These are phyloP conservation scores for Solanum aculeatissimum DNA, from an alignment of 305 asterid genomes.

Conservation along the genomic window DNA sequence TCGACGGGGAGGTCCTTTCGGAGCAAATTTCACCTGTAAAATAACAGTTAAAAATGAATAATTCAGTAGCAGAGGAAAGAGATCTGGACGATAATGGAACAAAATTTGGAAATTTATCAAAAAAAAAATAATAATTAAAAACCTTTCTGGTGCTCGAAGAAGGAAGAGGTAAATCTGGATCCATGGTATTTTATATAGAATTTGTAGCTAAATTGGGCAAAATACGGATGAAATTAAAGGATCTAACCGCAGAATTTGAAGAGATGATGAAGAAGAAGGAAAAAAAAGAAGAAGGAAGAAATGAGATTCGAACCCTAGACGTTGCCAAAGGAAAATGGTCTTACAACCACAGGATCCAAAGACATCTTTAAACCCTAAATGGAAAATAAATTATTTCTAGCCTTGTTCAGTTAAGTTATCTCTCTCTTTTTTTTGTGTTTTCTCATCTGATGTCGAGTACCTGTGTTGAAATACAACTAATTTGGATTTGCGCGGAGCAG, in stretches of 20 bases:
- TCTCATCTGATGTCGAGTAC: too few species aligned
- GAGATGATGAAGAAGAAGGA: background rate
- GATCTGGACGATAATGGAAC: background rate
- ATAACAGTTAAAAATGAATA: background rate
- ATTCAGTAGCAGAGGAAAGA: background rate
- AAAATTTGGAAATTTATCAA: background rate
- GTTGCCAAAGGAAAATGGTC: fast-evolving
- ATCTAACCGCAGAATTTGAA: background rate
- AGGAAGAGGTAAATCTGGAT: constrained; percentile 9
- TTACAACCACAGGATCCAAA: background rate
- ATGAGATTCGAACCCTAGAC: background rate
- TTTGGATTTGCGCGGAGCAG: background rate
- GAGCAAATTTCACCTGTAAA: constrained; percentile 27
- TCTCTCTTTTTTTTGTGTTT: too few species aligned
- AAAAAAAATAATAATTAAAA: background rate
- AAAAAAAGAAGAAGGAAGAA: too few species aligned
- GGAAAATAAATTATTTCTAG: background rate
- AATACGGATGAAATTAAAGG: background rate
- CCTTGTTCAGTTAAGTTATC: too few species aligned
- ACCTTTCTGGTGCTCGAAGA: constrained; percentile 24
- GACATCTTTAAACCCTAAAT: fast-evolving
- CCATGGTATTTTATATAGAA: background rate
- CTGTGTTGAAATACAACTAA: background rate
- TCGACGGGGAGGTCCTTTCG: constrained; percentile 31
- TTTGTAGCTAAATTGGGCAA: background rate